phyloP scores from a whole-genome alignment of 2,329 filamentous ascomycete genomes.

The Fonsecaea nubica region DNA sequence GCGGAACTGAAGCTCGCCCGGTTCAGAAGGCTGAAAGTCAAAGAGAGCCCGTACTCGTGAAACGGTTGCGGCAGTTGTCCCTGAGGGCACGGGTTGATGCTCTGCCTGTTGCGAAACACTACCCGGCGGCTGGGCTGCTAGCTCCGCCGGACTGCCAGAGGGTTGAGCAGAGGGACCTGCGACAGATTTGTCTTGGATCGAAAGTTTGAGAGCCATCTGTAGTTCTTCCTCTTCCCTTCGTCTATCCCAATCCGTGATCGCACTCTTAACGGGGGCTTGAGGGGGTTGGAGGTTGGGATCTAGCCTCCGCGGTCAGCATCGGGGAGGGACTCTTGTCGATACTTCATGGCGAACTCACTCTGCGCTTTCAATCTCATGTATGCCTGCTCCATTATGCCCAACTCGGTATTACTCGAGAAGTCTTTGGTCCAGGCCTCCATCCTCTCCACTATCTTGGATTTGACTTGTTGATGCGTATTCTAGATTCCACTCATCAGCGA shows the following conservation, averaged over 20 bases:
- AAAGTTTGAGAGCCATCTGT: conserved; percentile 92
- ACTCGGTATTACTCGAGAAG: conserved; percentile 85
- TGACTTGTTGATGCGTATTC: conserved; percentile 95
- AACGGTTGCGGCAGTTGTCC: conserved; percentile 94
- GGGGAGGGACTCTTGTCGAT: neutral
- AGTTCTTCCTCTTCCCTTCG: conserved; percentile 97
- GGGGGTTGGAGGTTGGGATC: conserved; percentile 91
- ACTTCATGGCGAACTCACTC: conserved; percentile 52
- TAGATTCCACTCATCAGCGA: conserved; percentile 42
- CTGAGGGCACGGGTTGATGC: conserved; percentile 70
- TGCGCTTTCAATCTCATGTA: conserved; percentile 83
- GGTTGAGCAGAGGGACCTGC: conserved; percentile 47
- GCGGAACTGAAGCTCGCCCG: conserved; percentile 92
- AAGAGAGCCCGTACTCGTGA: conserved; percentile 91
- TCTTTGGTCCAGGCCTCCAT: conserved; percentile 97
- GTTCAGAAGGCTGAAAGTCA: conserved; percentile 92
- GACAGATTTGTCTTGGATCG: conserved; percentile 78
- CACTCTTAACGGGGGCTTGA: conserved; percentile 89
- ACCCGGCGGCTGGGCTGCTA: conserved; percentile 46
- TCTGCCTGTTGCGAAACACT: conserved; percentile 50
- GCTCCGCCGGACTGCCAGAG: conserved; percentile 47
- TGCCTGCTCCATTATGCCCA: conserved; percentile 97
- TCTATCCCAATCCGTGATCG: conserved; percentile 86
- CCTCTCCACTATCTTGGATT: conserved; percentile 93
- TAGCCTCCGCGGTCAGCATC: conserved; percentile 42